Evolutionary conservation across 2,329 filamentous ascomycete genomes (phyloP).

Genomic region (Colletotrichum melonis): DNA sequence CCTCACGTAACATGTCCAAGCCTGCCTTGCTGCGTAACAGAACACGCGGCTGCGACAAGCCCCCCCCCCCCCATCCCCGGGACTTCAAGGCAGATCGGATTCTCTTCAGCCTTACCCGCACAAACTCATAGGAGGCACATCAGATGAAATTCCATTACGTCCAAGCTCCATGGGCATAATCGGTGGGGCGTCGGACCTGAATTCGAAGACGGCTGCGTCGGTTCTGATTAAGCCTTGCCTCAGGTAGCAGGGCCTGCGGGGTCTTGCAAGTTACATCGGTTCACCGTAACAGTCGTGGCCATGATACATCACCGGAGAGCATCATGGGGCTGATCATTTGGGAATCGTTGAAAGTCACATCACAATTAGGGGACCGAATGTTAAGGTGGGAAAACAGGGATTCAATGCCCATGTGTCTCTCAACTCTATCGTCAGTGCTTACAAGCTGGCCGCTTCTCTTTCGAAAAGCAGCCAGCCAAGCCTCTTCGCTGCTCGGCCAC

Average conservation of each 20-base stretch:
- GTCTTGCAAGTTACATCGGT: neutral
- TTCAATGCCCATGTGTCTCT: slow-evolving; percentile 36
- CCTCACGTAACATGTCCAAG: neutral
- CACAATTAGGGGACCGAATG: neutral
- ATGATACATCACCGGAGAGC: neutral
- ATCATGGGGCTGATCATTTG: too few relatives aligned
- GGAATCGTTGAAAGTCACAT: too few relatives aligned
- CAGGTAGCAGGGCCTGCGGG: too few relatives aligned
- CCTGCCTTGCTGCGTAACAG: neutral
- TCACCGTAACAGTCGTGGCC: neutral
- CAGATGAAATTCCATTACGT: neutral
- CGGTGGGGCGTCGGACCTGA: too few relatives aligned
- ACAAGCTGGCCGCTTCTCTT: slow-evolving; percentile 31
- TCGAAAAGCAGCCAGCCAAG: slow-evolving; percentile 28
- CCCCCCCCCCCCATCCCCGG: neutral
- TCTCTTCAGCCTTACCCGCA: neutral
- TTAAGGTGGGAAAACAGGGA: slow-evolving; percentile 29
- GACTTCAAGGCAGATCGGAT: neutral
- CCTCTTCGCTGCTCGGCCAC: slow-evolving; percentile 18
- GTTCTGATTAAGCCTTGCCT: too few relatives aligned
- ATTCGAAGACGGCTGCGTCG: too few relatives aligned
- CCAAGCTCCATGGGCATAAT: too few relatives aligned
- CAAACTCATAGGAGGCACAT: neutral
- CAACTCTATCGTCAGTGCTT: slow-evolving; percentile 32
- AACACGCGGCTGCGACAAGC: neutral